phyloP scores from a whole-genome alignment of 192 early-diverging fungal genomes.

The Coemansia sp. region DNA sequence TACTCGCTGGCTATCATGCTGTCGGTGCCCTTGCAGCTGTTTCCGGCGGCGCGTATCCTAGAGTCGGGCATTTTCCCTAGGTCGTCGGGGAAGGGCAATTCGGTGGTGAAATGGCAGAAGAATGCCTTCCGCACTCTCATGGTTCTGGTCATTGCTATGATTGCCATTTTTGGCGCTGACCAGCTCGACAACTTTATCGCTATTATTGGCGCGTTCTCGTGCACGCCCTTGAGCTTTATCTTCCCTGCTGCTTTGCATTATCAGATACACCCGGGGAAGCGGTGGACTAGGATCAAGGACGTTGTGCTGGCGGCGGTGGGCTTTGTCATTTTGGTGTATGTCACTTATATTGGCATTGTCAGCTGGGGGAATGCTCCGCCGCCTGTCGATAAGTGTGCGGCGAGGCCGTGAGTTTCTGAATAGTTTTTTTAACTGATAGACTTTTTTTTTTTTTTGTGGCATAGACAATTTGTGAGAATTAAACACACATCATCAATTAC shows the following conservation, averaged over 20 bases:
- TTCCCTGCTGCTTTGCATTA: conserved; percentile 86
- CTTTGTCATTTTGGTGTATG: conserved; percentile 71
- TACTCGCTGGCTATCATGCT: conserved; percentile 94
- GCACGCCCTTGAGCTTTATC: conserved; percentile 75
- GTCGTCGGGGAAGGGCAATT: conserved; percentile 76
- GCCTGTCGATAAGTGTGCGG: conserved; percentile 23
- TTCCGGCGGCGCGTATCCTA: conserved; percentile 90
- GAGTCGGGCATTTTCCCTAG: conserved; percentile 78
- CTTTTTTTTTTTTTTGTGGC: no score
- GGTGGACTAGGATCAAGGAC: conserved; percentile 58
- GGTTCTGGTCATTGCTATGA: conserved; percentile 62
- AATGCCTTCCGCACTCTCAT: conserved; percentile 74
- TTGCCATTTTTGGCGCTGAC: conserved; percentile 77
- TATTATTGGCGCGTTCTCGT: conserved; percentile 80
- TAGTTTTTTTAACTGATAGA: neutral
- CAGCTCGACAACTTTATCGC: conserved; percentile 84
- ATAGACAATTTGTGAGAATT: no score
- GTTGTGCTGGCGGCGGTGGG: conserved; percentile 66
- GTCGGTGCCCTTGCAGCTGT: conserved; percentile 88
- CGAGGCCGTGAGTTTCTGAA: neutral
- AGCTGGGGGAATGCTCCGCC: conserved; percentile 46
- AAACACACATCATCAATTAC: no score
- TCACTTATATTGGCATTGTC: conserved; percentile 59
- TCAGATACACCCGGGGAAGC: conserved; percentile 53
- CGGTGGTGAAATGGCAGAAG: conserved; percentile 81